A percentile compares a stretch with the other conserved stretches of the same genome.
These are phyloP conservation scores for Seiridium unicorne DNA, from an alignment of 2,329 filamentous ascomycete genomes.

Conservation along the genomic window DNA sequence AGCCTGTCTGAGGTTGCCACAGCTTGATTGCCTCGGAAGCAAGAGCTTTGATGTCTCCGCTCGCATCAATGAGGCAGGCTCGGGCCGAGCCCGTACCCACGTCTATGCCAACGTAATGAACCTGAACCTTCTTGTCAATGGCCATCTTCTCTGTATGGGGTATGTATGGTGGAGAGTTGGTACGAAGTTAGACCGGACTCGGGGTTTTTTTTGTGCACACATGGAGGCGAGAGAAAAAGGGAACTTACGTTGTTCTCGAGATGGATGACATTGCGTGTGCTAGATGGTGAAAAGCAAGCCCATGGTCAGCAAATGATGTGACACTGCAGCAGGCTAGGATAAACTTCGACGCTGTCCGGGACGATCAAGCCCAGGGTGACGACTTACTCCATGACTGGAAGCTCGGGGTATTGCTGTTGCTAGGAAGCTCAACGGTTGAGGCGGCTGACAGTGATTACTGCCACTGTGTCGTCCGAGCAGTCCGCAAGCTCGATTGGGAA, in stretches of 20 bases:
- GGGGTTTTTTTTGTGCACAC: neutral
- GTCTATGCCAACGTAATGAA: conserved; percentile 81
- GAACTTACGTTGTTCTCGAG: conserved; percentile 28
- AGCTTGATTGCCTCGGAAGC: conserved; percentile 75
- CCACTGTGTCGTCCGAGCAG: neutral
- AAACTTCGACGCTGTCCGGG: neutral
- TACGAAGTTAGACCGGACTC: neutral
- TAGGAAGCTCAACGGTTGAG: conserved; percentile 1
- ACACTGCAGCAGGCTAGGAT: neutral
- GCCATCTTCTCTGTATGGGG: conserved; percentile 7
- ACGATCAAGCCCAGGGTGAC: neutral
- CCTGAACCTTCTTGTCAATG: conserved; percentile 31
- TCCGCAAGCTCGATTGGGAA: neutral
- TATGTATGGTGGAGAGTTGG: neutral
- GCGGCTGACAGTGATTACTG: neutral
- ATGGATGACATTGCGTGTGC: conserved; percentile 30
- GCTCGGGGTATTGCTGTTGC: neutral
- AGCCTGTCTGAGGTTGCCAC: conserved; percentile 74
- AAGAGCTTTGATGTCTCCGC: conserved; percentile 80
- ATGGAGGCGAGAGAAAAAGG: neutral
- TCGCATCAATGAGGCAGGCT: conserved; percentile 90
- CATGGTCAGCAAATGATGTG: conserved; percentile 1
- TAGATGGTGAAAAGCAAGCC: conserved; percentile 16
- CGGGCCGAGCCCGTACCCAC: conserved; percentile 94
- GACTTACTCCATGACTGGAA: conserved; percentile 6